Evolutionary conservation across 495 filamentous ascomycete species (phyloP).

Genomic region (Aspergillus saccharolyticus): DNA sequence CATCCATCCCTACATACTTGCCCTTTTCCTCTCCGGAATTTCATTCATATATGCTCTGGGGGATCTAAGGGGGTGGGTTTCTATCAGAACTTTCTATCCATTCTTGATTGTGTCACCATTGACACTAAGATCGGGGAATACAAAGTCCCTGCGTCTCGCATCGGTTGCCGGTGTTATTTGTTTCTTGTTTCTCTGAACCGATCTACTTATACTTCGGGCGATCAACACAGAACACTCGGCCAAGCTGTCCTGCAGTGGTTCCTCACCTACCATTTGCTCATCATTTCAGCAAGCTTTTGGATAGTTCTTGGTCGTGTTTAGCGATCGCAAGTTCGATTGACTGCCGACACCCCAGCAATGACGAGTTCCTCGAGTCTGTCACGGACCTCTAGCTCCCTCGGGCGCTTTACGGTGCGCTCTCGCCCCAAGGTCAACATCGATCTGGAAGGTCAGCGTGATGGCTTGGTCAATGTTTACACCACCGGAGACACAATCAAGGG

Average conservation of each 20-base stretch:
- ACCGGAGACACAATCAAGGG: slow-evolving; percentile 58
- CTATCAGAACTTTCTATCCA: background rate
- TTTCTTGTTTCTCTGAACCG: background rate
- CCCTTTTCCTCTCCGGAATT: background rate
- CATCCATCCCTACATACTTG: background rate
- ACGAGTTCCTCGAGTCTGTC: slow-evolving; percentile 24
- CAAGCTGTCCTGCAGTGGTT: background rate
- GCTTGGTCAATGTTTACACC: slow-evolving; percentile 49
- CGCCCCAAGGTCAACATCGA: slow-evolving; percentile 34
- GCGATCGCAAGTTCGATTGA: background rate
- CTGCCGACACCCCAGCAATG: background rate
- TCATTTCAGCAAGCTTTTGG: background rate
- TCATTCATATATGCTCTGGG: background rate
- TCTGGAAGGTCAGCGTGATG: slow-evolving; percentile 27
- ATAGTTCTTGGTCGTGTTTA: background rate
- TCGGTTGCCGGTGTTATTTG: too few relatives aligned
- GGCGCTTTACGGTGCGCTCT: slow-evolving; percentile 25
- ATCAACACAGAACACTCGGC: background rate
- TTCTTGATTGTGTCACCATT: background rate
- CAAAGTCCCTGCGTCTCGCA: background rate
- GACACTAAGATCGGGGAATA: background rate
- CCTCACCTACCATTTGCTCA: background rate
- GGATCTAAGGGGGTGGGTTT: background rate
- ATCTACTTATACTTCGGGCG: background rate
- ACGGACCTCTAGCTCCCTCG: slow-evolving; percentile 25